phyloP scores from a whole-genome alignment of 306 rosid species.

The Gillenia trifoliata region DNA sequence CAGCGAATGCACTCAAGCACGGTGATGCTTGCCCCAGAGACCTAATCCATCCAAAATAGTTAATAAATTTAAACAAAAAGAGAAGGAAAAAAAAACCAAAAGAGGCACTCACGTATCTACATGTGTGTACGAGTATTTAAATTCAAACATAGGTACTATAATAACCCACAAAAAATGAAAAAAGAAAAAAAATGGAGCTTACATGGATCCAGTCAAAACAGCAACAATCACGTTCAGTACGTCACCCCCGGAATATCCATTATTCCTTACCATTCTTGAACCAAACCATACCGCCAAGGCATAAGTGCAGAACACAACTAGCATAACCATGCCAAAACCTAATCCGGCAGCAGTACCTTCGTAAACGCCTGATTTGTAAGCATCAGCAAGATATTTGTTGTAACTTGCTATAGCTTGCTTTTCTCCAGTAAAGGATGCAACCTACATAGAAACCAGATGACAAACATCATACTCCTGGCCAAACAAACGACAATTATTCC shows the following conservation, averaged over 20 bases:
- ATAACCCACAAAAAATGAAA: neutral
- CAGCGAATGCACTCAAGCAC: slow-evolving; percentile 80
- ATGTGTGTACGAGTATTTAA: neutral
- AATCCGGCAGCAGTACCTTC: slow-evolving; percentile 64
- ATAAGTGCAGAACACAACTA: slow-evolving; percentile 53
- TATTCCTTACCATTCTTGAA: slow-evolving; percentile 61
- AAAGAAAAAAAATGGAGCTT: slow-evolving; percentile 22
- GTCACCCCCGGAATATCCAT: slow-evolving; percentile 74
- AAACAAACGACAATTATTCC: neutral
- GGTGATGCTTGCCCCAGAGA: slow-evolving; percentile 89
- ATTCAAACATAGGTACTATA: no score
- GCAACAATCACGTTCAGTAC: slow-evolving; percentile 74
- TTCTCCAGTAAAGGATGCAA: slow-evolving; percentile 88
- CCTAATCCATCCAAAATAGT: slow-evolving; percentile 35
- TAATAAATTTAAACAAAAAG: neutral
- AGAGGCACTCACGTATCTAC: neutral
- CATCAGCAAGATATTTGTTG: slow-evolving; percentile 48
- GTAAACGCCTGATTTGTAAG: slow-evolving; percentile 66
- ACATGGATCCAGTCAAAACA: slow-evolving; percentile 78
- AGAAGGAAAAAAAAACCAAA: neutral
- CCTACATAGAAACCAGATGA: slow-evolving; percentile 33
- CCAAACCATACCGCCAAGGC: slow-evolving; percentile 86
- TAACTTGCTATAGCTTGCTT: slow-evolving; percentile 61
- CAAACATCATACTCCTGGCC: slow-evolving; percentile 5
- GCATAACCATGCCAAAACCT: slow-evolving; percentile 60